Conservation (phyloP, 2,329 filamentous ascomycete genomes). For the Dactylella cylindrospora region DNA sequence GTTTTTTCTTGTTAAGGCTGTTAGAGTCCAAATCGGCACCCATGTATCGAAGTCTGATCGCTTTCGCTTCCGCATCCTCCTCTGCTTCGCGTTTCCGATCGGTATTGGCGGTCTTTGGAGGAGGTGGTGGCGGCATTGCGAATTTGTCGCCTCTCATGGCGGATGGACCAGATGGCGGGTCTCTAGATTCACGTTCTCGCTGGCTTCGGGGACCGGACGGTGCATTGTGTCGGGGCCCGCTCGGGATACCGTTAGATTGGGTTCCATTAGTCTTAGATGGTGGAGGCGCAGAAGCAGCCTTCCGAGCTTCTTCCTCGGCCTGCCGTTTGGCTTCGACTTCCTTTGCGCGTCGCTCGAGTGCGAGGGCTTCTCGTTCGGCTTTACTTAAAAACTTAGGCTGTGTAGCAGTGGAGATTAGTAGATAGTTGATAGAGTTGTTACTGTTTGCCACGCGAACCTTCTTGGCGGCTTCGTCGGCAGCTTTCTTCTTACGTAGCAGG, state of each 20-base stretch:
- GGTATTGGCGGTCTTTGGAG: slow-evolving; percentile 49
- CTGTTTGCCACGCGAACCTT: slow-evolving; percentile 59
- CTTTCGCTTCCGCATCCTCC: slow-evolving; percentile 70
- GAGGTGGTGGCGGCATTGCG: slow-evolving; percentile 45
- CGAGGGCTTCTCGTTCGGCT: slow-evolving; percentile 76
- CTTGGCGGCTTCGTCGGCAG: slow-evolving; percentile 76
- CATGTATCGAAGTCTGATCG: slow-evolving; percentile 82
- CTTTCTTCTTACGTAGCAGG: slow-evolving; percentile 79
- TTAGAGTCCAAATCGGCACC: slow-evolving; percentile 81
- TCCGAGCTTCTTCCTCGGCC: slow-evolving; percentile 50
- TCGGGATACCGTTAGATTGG: slow-evolving; percentile 44
- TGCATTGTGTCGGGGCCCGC: slow-evolving; percentile 42
- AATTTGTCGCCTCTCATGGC: slow-evolving; percentile 50
- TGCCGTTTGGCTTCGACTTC: slow-evolving; percentile 65
- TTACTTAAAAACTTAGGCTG: slow-evolving; percentile 82
- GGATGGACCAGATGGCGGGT: slow-evolving; percentile 48
- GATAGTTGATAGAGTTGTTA: slow-evolving; percentile 46
- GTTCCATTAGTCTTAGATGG: slow-evolving; percentile 45
- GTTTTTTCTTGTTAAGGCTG: slow-evolving; percentile 93
- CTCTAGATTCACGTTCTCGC: slow-evolving; percentile 45
- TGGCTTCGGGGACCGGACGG: slow-evolving; percentile 46
- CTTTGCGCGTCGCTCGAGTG: slow-evolving; percentile 73
- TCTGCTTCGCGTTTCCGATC: slow-evolving; percentile 49
- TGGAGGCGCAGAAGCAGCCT: slow-evolving; percentile 19
- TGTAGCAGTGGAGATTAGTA: slow-evolving; percentile 44